Evolutionary conservation across 2,329 filamentous ascomycete genomes (phyloP).

Genomic region (Penicillium olsonii): DNA sequence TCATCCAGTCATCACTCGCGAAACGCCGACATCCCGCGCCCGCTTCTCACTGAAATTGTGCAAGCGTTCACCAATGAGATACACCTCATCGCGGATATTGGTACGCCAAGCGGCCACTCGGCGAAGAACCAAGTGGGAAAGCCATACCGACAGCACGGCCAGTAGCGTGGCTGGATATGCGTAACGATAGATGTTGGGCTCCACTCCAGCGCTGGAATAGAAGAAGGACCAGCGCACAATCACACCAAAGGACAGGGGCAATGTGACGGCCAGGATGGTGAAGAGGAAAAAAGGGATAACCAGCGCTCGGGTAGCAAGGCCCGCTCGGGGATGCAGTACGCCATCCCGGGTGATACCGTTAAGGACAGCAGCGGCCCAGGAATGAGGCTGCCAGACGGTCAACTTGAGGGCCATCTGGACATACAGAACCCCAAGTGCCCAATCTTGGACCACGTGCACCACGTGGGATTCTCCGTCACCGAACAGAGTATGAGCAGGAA

Average conservation of each 20-base stretch:
- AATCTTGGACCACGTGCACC: slow-evolving; percentile 86
- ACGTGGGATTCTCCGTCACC: slow-evolving; percentile 36
- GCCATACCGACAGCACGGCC: slow-evolving; percentile 54
- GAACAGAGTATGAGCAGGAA: slow-evolving; percentile 82
- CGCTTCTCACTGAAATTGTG: slow-evolving; percentile 82
- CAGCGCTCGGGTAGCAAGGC: slow-evolving; percentile 80
- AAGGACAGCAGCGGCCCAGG: slow-evolving; percentile 72
- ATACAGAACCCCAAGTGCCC: slow-evolving; percentile 90
- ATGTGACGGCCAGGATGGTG: slow-evolving; percentile 62
- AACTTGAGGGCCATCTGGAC: slow-evolving; percentile 75
- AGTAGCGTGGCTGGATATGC: slow-evolving; percentile 70
- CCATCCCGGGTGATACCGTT: slow-evolving; percentile 72
- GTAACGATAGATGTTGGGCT: slow-evolving; percentile 59
- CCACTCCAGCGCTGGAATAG: slow-evolving; percentile 32
- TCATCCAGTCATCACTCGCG: slow-evolving; percentile 40
- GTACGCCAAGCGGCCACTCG: slow-evolving; percentile 75
- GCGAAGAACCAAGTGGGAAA: slow-evolving; percentile 41
- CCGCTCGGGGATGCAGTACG: slow-evolving; percentile 75
- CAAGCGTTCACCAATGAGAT: slow-evolving; percentile 88
- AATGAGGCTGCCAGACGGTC: slow-evolving; percentile 67
- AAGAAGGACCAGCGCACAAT: slow-evolving; percentile 49
- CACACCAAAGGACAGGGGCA: slow-evolving; percentile 64
- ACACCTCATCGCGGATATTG: slow-evolving; percentile 89
- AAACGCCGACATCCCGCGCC: slow-evolving; percentile 40
- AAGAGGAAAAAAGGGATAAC: slow-evolving; percentile 71